Conservation (phyloP, 306 rosid species). For the Cucumis melo region DNA sequence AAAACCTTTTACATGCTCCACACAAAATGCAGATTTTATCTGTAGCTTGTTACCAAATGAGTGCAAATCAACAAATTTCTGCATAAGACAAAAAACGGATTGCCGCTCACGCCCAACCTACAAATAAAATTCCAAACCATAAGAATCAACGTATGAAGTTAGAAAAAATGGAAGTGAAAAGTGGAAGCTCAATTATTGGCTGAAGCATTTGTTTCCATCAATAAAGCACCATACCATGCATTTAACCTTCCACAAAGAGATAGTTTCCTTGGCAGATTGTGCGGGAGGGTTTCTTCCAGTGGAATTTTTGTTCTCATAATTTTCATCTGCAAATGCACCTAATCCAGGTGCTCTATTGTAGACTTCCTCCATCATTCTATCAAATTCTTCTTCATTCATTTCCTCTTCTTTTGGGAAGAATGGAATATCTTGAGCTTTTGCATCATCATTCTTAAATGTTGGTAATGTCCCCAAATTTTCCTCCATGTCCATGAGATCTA, state of each 20-base stretch:
- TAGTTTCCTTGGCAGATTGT: constrained; percentile 29
- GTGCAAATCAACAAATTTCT: constrained; percentile 75
- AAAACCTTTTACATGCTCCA: constrained; percentile 76
- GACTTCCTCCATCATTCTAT: constrained; percentile 61
- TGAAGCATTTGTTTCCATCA: neutral
- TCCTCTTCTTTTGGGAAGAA: constrained; percentile 66
- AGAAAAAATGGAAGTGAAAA: neutral
- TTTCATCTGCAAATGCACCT: constrained; percentile 39
- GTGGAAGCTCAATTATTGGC: neutral
- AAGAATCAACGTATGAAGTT: neutral
- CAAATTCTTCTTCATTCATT: constrained; percentile 70
- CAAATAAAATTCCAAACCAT: constrained; percentile 4
- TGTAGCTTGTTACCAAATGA: constrained; percentile 54
- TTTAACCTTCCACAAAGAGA: constrained; percentile 76
- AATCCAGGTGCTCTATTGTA: constrained; percentile 25
- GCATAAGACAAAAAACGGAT: constrained; percentile 79
- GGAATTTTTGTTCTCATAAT: constrained; percentile 44
- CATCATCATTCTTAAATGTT: constrained; percentile 19
- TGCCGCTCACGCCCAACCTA: constrained; percentile 94
- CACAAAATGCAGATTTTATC: constrained; percentile 72
- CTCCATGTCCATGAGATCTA: constrained; percentile 51
- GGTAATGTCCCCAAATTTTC: constrained; percentile 30
- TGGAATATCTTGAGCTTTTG: constrained; percentile 29
- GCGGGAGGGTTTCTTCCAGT: constrained; percentile 22
- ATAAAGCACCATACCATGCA: constrained; percentile 48